phyloP scores from a whole-genome alignment of 768 basidiomycete genomes.

The Termitomyces sp. region DNA sequence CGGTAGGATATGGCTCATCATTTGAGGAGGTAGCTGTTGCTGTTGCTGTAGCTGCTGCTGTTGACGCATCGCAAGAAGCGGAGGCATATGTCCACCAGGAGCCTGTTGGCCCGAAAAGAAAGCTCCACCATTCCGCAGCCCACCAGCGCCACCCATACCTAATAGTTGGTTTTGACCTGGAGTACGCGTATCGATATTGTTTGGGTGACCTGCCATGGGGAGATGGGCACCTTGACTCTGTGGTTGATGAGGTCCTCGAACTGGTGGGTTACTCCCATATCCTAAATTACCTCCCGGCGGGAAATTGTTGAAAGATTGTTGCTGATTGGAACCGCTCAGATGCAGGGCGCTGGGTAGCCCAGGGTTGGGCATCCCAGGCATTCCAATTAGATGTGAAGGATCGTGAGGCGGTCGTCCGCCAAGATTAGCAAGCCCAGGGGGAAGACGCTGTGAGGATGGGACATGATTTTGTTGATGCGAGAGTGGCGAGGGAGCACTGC shows the following conservation, averaged over 20 bases:
- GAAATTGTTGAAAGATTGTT: slow-evolving; percentile 51
- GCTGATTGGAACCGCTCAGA: slow-evolving; percentile 40
- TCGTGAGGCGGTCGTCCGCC: slow-evolving; percentile 82
- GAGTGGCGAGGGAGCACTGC: slow-evolving; percentile 68
- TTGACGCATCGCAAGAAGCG: slow-evolving; percentile 47
- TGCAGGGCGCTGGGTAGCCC: slow-evolving; percentile 45
- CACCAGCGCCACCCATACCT: slow-evolving; percentile 42
- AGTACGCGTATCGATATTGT: slow-evolving; percentile 51
- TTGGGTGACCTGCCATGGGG: slow-evolving; percentile 49
- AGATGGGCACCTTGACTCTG: slow-evolving; percentile 45
- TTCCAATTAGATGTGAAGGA: slow-evolving; percentile 59
- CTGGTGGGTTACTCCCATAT: slow-evolving; percentile 43
- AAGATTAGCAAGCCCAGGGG: slow-evolving; percentile 78
- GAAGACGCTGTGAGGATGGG: slow-evolving; percentile 56
- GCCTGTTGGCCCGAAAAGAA: slow-evolving; percentile 49
- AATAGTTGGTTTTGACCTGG: slow-evolving; percentile 49
- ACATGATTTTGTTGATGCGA: slow-evolving; percentile 42
- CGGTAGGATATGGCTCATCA: slow-evolving; percentile 43
- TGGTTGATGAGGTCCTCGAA: slow-evolving; percentile 55
- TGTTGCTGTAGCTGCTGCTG: slow-evolving; percentile 50
- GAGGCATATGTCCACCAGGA: slow-evolving; percentile 36
- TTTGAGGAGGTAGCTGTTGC: slow-evolving; percentile 55
- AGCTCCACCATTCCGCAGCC: slow-evolving; percentile 43
- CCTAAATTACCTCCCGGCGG: slow-evolving; percentile 39
- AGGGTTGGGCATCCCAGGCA: slow-evolving; percentile 41